Base-by-base conservation (phyloP, 345 rosid genomes). In the Melaleuca alternifolia region DNA sequence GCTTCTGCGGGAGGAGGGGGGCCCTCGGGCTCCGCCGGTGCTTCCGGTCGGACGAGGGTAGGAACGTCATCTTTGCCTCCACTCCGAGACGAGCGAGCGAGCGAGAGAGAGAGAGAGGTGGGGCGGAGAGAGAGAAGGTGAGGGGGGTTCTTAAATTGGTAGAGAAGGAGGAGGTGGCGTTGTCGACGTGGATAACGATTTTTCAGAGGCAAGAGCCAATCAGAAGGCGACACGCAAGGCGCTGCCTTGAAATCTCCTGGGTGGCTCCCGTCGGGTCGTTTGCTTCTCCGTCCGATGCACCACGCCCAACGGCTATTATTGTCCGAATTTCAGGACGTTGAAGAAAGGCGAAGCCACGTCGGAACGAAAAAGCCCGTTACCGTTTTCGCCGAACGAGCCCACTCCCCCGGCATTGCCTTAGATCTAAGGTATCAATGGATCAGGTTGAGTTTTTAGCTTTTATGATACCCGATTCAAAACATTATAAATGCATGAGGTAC, bases 1-100 rank as follows among this genome's bases (percentile, higher is more conserved):
- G 86, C 65, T 89, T 91, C 14, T 87, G 88, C 5, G 94, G 91
- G 54, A 93, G 92, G 86, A 92, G 90, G 53, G 94, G 91, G 50
- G 46, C 51, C 84, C 90, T 88, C 76, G 91, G 89, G 85, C 89
- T 89, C 87, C 94, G 92, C 13, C 94, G 90, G 87, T 62, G 62
- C 87, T 93, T 94, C 18, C 93, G 88, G 51, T 92, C 92, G 53
- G 52, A 71, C 12, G 91, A 87, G 88, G 90, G 54, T 54, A 90
- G 56, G 82, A 87, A 56, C 50, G 90, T 86, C 95, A 91, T 92
- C 76, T 53, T 8, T 7, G 30, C 23, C 79, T 8, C 33, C 33
- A 41, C 5, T 24, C 41, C 44, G 84, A 61, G 81, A 84, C 33
- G 54, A 48, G 82, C 48, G 81, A 21, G 75, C 26, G 84, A 51